phyloP scores from a whole-genome alignment of 1,139 yeast species.

The Oligophagozyma castellii region DNA sequence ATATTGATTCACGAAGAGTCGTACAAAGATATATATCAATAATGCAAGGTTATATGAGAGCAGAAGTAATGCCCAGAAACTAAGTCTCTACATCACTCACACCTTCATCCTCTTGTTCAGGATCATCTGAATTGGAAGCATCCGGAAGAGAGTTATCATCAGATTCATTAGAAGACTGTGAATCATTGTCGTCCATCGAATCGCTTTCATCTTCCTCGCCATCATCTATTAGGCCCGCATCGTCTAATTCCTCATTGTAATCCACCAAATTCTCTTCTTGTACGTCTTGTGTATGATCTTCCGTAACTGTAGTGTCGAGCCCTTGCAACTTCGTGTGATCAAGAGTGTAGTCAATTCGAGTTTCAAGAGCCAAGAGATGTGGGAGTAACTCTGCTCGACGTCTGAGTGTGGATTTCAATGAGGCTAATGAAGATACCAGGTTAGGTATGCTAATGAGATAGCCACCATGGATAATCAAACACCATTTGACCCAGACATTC shows the following conservation, averaged over 20 bases:
- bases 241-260: slow-evolving; percentile 29
- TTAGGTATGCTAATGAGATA: slow-evolving; percentile 55
- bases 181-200: slow-evolving; percentile 22
- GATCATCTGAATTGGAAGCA: slow-evolving; percentile 12
- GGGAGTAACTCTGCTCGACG: slow-evolving; percentile 68
- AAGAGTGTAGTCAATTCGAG: slow-evolving; percentile 57
- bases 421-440: slow-evolving; percentile 51
- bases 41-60: too few relatives aligned
- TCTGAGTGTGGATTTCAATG: slow-evolving; percentile 63
- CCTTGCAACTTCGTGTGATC: slow-evolving; percentile 40
- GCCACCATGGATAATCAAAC: slow-evolving; percentile 83
- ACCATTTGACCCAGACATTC: slow-evolving; percentile 88
- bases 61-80: too few relatives aligned
- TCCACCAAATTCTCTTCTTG: slow-evolving; percentile 32
- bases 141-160: too few relatives aligned
- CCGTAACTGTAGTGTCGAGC: slow-evolving; percentile 24
- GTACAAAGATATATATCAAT: too few relatives aligned
- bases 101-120: slow-evolving; percentile 19
- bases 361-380: slow-evolving; percentile 68
- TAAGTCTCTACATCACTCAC: slow-evolving; percentile 24
- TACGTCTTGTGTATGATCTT: slow-evolving; percentile 20
- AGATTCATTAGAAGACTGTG: too few relatives aligned
- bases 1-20: too few relatives aligned
- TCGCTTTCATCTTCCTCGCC: slow-evolving; percentile 24
- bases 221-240: slow-evolving; percentile 27